Evolutionary conservation across 2,329 filamentous ascomycete genomes (phyloP).

Genomic region (Exophiala dermatitidis): DNA sequence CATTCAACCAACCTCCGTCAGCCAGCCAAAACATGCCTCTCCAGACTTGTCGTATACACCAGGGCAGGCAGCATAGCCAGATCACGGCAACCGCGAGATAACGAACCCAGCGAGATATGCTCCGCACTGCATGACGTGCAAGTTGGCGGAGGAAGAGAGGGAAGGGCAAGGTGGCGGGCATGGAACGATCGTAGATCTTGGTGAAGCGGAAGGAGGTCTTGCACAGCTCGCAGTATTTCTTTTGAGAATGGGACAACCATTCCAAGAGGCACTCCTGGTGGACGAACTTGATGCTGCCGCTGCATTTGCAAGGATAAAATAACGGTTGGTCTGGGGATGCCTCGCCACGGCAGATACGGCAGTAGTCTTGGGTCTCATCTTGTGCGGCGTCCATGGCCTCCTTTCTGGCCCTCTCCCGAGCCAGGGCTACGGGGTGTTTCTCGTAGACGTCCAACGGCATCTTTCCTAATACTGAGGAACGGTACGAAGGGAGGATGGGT

Average conservation of each 20-base stretch:
- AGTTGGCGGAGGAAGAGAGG: conserved; percentile 76
- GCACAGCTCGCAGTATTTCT: conserved; percentile 99
- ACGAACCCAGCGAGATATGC: conserved; percentile 69
- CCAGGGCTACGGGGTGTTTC: conserved; percentile 2
- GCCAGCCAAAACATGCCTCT: conserved; percentile 90
- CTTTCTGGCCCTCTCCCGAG: conserved; percentile 1
- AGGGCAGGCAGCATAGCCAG: conserved; percentile 84
- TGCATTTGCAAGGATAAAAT: conserved; percentile 98
- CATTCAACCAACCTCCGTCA: conserved; percentile 59
- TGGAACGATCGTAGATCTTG: conserved; percentile 89
- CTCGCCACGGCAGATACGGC: conserved; percentile 92
- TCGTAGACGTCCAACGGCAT: conserved; percentile 14
- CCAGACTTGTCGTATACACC: conserved; percentile 87
- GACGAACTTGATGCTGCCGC: conserved; percentile 95
- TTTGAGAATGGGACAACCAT: conserved; percentile 96
- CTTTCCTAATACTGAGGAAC: conserved; percentile 6
- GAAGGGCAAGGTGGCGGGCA: conserved; percentile 77
- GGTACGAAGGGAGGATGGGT: not conserved
- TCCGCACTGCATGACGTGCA: conserved; percentile 62
- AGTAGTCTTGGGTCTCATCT: conserved; percentile 63
- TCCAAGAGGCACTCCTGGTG: conserved; percentile 98
- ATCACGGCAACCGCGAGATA: conserved; percentile 72
- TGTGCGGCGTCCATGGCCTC: conserved; percentile 9
- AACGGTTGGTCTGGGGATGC: conserved; percentile 73
- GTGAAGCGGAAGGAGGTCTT: conserved; percentile 98